These are phyloP conservation scores for Pleurostoma richardsiae DNA, from an alignment of 2,329 filamentous ascomycete species.

Conservation along the genomic window DNA sequence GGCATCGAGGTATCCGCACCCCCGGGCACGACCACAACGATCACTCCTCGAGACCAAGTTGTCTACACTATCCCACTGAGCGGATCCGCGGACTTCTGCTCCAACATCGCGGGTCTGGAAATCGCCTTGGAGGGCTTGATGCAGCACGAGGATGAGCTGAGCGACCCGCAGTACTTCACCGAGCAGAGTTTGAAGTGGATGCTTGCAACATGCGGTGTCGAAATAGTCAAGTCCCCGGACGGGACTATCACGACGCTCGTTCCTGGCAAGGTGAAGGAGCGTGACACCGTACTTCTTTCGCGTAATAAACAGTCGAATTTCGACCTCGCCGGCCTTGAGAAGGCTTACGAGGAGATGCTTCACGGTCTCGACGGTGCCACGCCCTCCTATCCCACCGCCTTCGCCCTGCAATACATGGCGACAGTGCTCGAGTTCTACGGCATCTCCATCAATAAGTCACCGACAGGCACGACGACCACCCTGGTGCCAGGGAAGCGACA, in stretches of 20 bases:
- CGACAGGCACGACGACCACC: not conserved
- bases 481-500: conserved; percentile 7
- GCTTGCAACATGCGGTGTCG: conserved; percentile 27
- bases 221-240: conserved; percentile 24
- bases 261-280: conserved; percentile 14
- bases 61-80: conserved; percentile 2
- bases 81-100: conserved; percentile 48
- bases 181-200: conserved; percentile 11
- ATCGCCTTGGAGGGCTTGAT: conserved; percentile 12
- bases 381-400: conserved; percentile 13
- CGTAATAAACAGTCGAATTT: conserved; percentile 6
- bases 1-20: conserved; percentile 13
- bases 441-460: conserved; percentile 6
- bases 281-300: conserved; percentile 4
- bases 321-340: conserved; percentile 14
- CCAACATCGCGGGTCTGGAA: conserved; percentile 71
- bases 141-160: conserved; percentile 9
- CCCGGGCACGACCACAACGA: conserved; percentile 11
- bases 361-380: conserved; percentile 4
- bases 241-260: conserved; percentile 26
- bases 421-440: conserved; percentile 13
- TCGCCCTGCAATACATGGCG: conserved; percentile 13
- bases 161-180: conserved; percentile 10
- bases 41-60: conserved; percentile 14
- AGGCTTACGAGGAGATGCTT: conserved; percentile 10